Base-by-base conservation (phyloP, 495 filamentous ascomycete genomes). In the Daldinia loculata region DNA sequence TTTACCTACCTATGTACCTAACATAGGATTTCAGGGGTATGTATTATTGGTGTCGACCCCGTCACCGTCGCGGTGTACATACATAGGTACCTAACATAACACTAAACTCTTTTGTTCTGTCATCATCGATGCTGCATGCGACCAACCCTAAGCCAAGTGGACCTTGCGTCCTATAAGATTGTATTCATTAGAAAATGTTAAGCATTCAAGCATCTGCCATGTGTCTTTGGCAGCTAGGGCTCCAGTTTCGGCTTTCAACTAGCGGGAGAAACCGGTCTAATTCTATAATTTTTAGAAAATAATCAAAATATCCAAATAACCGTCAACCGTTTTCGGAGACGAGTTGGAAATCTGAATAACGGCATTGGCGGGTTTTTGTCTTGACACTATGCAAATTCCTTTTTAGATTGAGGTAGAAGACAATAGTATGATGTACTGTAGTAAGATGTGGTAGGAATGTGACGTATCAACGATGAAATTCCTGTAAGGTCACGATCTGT, bases 401-500 rank as follows among this genome's bases (percentile, higher is more conserved):
- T 39, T 45, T 59, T 68, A 56, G 11, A 68, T 67, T 67, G 39
- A 48, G 24, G 2, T 34, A 34, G 32, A 34, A 34, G 32, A 11
- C 32, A 34, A 34, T 11, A 32, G 0, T n/a, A n/a, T n/a, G 30
- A 32, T 32, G 30, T 32, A 32, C 7, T 9, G 8, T 32, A 32
- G 7, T 9, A 11, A 9, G 8, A 34, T 34, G 32, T 34, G 32
- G 50, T 53, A 53, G 61, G 62, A 69, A 73, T 66, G 70, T 73
- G 70, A 73, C 70, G 70, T 73, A 73, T 73, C 70, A 59, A 43
- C 3, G 53, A 22, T 69, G 62, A 66, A 73, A 72, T 63, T 73
- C 66, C 66, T 69, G 61, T 61, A 65, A 63, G 66, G 70, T 73
- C 70, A 73, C 70, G 70, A 69, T 69, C 70, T 66, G 51, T 66